These are phyloP conservation scores for Capsella bursapastoris DNA, from an alignment of 345 rosid genomes.

Conservation along the genomic window DNA sequence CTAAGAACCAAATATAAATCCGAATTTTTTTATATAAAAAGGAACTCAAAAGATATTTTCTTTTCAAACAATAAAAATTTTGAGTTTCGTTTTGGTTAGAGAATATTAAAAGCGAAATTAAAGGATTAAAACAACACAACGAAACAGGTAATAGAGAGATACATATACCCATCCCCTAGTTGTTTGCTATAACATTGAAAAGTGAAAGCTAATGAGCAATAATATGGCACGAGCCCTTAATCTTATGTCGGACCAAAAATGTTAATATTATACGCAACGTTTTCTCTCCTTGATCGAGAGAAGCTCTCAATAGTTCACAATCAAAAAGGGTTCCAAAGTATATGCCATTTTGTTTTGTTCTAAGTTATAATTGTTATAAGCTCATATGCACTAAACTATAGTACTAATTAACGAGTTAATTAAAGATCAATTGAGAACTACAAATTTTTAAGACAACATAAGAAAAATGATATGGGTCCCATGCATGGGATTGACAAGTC, in stretches of 20 bases:
- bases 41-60: no score
- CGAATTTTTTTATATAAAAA: not conserved
- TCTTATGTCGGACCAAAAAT: constrained; percentile 38
- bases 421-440: constrained; percentile 42
- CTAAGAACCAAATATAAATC: not conserved
- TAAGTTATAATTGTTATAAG: not conserved
- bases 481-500: constrained; percentile 43
- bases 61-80: not conserved
- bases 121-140: not conserved
- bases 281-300: constrained; percentile 23
- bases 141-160: constrained; percentile 1
- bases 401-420: not conserved
- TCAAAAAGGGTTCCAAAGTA: constrained; percentile 24
- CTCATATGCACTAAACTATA: not conserved
- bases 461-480: constrained; percentile 50
- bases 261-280: constrained; percentile 12
- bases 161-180: constrained; percentile 25
- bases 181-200: constrained; percentile 33
- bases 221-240: constrained; percentile 32
- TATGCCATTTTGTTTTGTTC: constrained; percentile 18
- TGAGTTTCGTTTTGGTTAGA: not conserved
- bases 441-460: constrained; percentile 30
- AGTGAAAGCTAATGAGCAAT: constrained; percentile 25
- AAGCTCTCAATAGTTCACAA: not conserved
- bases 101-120: not conserved